phyloP scores from a whole-genome alignment of 345 rosid species.

The Populus deltoides region DNA sequence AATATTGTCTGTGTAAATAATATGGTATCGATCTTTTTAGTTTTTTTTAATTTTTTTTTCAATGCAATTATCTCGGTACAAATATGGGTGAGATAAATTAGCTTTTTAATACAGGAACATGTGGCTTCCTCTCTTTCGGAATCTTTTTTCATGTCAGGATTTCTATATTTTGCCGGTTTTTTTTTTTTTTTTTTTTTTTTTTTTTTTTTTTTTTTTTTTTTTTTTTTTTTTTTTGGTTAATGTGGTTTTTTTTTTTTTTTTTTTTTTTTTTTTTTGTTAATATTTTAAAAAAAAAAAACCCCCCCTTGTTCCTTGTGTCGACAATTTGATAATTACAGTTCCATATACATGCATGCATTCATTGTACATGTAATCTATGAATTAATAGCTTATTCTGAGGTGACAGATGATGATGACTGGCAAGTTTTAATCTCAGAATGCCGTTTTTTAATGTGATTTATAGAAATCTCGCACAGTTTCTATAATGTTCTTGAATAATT shows the following conservation, averaged over 20 bases:
- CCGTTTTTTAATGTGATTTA: background rate
- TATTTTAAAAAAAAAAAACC: too few relatives aligned
- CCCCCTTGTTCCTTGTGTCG: background rate
- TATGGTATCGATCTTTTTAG: too few relatives aligned
- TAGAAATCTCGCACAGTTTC: background rate
- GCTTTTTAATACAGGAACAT: background rate
- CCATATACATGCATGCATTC: background rate
- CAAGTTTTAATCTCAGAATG: background rate
- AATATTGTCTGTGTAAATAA: too few relatives aligned
- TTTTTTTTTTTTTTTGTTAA: too few relatives aligned
- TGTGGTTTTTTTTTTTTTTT: too few relatives aligned
- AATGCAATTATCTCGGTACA: background rate
- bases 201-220: too few relatives aligned
- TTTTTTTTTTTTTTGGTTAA: too few relatives aligned
- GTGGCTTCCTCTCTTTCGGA: background rate
- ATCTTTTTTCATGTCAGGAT: background rate
- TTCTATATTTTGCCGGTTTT: background rate
- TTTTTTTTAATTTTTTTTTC: too few relatives aligned
- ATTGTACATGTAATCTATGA: background rate
- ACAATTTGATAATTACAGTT: background rate
- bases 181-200: too few relatives aligned
- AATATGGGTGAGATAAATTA: constrained; percentile 16
- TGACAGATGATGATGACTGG: background rate
- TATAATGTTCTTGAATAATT: background rate
- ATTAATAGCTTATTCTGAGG: too few relatives aligned